These are phyloP conservation scores for Vigna reflexopilosa DNA, from an alignment of 306 rosid genomes.

Conservation along the genomic window DNA sequence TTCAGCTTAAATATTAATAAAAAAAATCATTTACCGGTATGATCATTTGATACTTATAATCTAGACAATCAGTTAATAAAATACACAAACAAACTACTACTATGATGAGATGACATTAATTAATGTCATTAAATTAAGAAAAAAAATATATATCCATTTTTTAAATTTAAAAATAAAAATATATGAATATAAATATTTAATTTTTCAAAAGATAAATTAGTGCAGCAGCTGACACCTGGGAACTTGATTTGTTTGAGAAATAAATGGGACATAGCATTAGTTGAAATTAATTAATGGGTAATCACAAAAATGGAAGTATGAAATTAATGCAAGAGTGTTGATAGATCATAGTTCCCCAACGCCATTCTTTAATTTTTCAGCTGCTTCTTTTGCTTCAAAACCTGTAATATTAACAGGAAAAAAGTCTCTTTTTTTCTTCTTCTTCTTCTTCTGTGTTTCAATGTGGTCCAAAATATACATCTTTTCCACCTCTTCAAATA, in stretches of 20 bases:
- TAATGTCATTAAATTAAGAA: no score
- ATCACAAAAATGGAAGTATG: constrained; percentile 19
- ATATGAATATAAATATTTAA: no score
- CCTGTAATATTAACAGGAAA: neutral
- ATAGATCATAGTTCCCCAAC: constrained; percentile 41
- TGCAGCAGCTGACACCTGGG: neutral
- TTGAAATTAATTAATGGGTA: constrained; percentile 15
- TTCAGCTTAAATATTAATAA: no score
- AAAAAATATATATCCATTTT: no score
- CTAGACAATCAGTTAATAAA: no score
- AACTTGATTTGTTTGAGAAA: neutral
- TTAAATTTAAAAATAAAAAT: no score
- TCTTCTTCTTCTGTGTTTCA: constrained; percentile 27
- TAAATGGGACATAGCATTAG: constrained; percentile 17
- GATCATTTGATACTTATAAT: no score
- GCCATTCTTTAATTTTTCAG: constrained; percentile 42
- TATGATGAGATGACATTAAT: no score
- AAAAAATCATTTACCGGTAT: no score
- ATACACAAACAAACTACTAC: no score
- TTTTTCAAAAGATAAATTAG: neutral
- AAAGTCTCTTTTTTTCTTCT: neutral
- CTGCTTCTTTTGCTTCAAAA: constrained; percentile 26
- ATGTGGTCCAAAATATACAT: constrained; percentile 45
- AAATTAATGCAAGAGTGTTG: constrained; percentile 36
- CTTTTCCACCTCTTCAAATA: constrained; percentile 28